Evolutionary conservation across 192 early-diverging fungal genomes (phyloP).

Genomic region (Chytriomyces confervae): DNA sequence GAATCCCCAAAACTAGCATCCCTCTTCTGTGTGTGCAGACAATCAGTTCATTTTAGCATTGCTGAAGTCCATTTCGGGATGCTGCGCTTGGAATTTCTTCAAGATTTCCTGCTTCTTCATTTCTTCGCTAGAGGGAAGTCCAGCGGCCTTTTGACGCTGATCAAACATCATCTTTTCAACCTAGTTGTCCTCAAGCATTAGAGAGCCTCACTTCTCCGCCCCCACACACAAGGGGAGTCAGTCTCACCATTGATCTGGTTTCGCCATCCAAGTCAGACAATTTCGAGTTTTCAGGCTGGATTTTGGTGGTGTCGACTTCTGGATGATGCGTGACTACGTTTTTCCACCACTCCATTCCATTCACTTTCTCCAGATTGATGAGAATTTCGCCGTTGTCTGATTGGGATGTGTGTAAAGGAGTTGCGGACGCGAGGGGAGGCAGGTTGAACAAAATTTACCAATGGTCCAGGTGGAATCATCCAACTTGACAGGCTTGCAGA

Average conservation of each 20-base stretch:
- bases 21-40: background rate
- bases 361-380: conserved; percentile 85
- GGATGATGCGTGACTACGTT: conserved; percentile 79
- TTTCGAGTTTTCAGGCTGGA: conserved; percentile 89
- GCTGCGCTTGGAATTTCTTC: conserved; percentile 70
- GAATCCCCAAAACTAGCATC: too few species aligned
- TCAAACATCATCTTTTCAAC: conserved; percentile 98
- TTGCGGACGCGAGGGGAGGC: background rate
- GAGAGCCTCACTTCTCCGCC: background rate
- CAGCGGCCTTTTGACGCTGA: conserved; percentile 82
- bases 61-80: conserved; percentile 57
- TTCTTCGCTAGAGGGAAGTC: conserved; percentile 79
- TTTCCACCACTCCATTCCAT: conserved; percentile 86
- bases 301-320: conserved; percentile 85
- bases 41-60: conserved; percentile 45
- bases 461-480: conserved; percentile 87
- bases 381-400: conserved; percentile 70
- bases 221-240: background rate
- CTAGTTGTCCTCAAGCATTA: conserved; percentile 9
- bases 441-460: conserved; percentile 45
- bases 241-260: conserved; percentile 77
- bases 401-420: background rate
- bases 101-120: conserved; percentile 77
- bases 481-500: conserved; percentile 69
- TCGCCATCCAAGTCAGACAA: conserved; percentile 87